Evolutionary conservation across 2,329 filamentous ascomycete species (phyloP), one percentile per base, ranked within the genome.

Genomic region (Pseudocercospora fijiensis): DNA sequence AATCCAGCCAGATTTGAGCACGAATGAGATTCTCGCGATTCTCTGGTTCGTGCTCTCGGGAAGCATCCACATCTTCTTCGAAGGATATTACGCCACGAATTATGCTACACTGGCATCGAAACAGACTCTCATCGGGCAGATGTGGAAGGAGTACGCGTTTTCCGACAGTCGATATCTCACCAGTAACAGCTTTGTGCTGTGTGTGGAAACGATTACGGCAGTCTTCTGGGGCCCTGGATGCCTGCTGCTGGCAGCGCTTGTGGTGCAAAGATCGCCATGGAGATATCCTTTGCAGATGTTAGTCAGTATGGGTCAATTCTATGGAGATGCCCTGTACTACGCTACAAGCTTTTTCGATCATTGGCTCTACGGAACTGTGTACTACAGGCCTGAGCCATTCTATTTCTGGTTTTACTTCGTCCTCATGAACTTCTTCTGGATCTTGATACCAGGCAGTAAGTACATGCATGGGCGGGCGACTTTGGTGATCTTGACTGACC

Each of bases 111-210:
- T 96, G 75, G 86, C 87, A 0, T 80, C 84, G 10, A 86, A 86
- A 64, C 88, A 92, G 74, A 87, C 88, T 60, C 78, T 95, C 7
- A 89, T 93, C 62, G 91, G 89, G 2, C 91, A 96, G 79, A 81
- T 96, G 51, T 96, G 92, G 53, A 96, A 96, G 75, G 92, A 96
- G 77, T 96, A 96, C 75, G 84, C 90, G 2, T 83, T 93, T 33
- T 93, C 90, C 2, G 92, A 96, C 78, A 96, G 92, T 60, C 85
- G 92, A 49, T 96, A 96, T 74, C 80, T 96, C 70, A 92, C 89
- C 2, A 87, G 88, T 18, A 90, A 95, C 73, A 84, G 88, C 1
- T 92, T 96, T 72, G 92, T 95, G 70, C 81, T 96, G n/a, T 93
- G 90, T 76, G 88, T 96, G 76, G 92, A 96, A 81, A 86, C 84